These are phyloP conservation scores for Hydnomerulius pinastri DNA, from an alignment of 768 basidiomycete genomes.

Conservation along the genomic window DNA sequence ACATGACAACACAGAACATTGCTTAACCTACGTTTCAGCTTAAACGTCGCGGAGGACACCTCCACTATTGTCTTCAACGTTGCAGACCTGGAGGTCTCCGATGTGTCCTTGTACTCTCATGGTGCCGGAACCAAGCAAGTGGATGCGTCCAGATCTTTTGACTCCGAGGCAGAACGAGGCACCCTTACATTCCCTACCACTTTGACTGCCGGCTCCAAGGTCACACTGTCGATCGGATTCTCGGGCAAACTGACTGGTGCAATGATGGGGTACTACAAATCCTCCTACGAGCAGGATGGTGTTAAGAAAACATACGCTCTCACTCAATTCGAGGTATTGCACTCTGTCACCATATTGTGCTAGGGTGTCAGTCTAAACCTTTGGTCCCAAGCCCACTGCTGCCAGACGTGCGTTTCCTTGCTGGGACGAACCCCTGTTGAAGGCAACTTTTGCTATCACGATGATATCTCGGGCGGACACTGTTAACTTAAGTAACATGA, in stretches of 20 bases:
- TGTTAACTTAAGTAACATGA: slow-evolving; percentile 87
- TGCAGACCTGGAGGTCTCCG: slow-evolving; percentile 56
- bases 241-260: slow-evolving; percentile 62
- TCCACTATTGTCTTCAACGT: slow-evolving; percentile 67
- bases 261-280: slow-evolving; percentile 86
- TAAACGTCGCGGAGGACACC: slow-evolving; percentile 65
- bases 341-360: neutral
- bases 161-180: slow-evolving; percentile 65
- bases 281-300: slow-evolving; percentile 62
- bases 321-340: slow-evolving; percentile 82
- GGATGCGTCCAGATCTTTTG: slow-evolving; percentile 49
- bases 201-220: slow-evolving; percentile 70
- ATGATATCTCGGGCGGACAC: slow-evolving; percentile 79
- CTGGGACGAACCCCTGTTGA: slow-evolving; percentile 93
- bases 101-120: slow-evolving; percentile 57
- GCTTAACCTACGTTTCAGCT: slow-evolving; percentile 38
- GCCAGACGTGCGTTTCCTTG: slow-evolving; percentile 84
- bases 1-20: neutral
- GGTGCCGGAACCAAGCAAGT: slow-evolving; percentile 50
- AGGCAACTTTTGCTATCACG: slow-evolving; percentile 77
- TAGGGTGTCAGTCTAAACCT: neutral
- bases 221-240: slow-evolving; percentile 70
- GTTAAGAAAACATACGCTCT: slow-evolving; percentile 70
- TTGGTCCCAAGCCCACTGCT: slow-evolving; percentile 65
- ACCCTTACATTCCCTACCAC: slow-evolving; percentile 56